Evolutionary conservation across 305 asterid genomes (phyloP).

Genomic region (Fraxinus sp.): DNA sequence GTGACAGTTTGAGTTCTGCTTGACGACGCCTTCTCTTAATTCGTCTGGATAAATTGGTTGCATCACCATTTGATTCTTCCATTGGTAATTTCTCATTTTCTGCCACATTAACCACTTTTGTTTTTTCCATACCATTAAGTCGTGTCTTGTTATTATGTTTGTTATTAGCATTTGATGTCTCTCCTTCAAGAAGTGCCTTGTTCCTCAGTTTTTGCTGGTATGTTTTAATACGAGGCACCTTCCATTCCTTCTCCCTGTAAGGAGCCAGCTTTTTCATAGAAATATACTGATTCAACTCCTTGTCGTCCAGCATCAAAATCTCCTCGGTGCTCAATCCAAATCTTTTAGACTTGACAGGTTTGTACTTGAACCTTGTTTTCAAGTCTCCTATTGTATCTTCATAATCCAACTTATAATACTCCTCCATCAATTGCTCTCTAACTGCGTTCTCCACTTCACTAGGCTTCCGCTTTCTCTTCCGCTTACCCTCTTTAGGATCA

Average conservation of each 20-base stretch:
- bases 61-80: slow-evolving; percentile 34
- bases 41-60: slow-evolving; percentile 38
- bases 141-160: slow-evolving; percentile 30
- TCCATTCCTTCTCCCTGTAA: slow-evolving; percentile 78
- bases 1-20: slow-evolving; percentile 53
- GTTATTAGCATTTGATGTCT: slow-evolving; percentile 21
- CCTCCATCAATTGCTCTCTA: slow-evolving; percentile 69
- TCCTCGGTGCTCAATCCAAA: slow-evolving; percentile 62
- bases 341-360: slow-evolving; percentile 55
- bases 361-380: slow-evolving; percentile 86
- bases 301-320: slow-evolving; percentile 58
- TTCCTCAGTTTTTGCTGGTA: slow-evolving; percentile 41
- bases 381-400: slow-evolving; percentile 82
- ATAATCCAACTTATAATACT: slow-evolving; percentile 84
- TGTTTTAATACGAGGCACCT: slow-evolving; percentile 61
- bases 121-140: slow-evolving; percentile 23
- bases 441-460: slow-evolving; percentile 62
- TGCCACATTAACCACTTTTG: slow-evolving; percentile 24
- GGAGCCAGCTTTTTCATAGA: slow-evolving; percentile 82
- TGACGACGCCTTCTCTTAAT: slow-evolving; percentile 48
- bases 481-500: slow-evolving; percentile 45
- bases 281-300: slow-evolving; percentile 76
- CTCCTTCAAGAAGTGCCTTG: slow-evolving; percentile 24
- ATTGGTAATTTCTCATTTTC: slow-evolving; percentile 29
- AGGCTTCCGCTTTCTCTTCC: slow-evolving; percentile 60